Percentiles rank a stretch among this genome's conserved stretches.
These are phyloP conservation scores for Moesziomyces sp. DNA, from an alignment of 1,284 basidiomycete genomes.

Conservation along the genomic window DNA sequence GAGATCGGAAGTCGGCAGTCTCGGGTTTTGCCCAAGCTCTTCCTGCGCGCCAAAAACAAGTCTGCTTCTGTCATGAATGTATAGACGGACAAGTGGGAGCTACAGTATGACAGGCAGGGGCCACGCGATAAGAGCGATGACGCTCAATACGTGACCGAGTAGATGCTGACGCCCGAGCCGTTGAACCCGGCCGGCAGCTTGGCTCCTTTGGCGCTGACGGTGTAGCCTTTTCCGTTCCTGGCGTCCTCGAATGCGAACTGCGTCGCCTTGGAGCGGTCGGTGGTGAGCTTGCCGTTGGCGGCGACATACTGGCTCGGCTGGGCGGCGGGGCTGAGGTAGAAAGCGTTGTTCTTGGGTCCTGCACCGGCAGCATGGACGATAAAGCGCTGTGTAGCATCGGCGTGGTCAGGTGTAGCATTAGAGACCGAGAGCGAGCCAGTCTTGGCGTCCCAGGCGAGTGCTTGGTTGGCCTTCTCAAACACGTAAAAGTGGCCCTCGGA, in stretches of 20 bases:
- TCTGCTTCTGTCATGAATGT: too few species aligned
- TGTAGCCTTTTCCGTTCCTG: conserved; percentile 19
- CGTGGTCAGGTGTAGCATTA: conserved; percentile 3
- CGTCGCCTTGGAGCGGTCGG: conserved; percentile 4
- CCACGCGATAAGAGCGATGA: too few species aligned
- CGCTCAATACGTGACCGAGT: conserved; percentile 4
- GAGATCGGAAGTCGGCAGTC: too few species aligned
- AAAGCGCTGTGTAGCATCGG: conserved; percentile 7
- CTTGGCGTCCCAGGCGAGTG: conserved; percentile 22
- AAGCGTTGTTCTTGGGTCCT: conserved; percentile 13
- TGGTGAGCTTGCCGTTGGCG: conserved; percentile 4
- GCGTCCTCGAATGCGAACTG: conserved; percentile 18
- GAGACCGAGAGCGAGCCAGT: not conserved
- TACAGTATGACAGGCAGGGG: too few species aligned
- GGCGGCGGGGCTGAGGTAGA: conserved; percentile 10
- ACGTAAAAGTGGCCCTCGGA: conserved; percentile 57
- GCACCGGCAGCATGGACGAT: conserved; percentile 9
- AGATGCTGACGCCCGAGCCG: conserved; percentile 2
- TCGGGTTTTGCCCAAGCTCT: too few species aligned
- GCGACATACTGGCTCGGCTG: conserved; percentile 7
- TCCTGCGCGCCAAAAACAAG: too few species aligned
- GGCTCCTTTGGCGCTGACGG: not conserved
- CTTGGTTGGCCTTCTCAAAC: conserved; percentile 40
- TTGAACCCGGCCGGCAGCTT: conserved; percentile 9
- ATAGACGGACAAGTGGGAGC: too few species aligned